Conservation (phyloP, 106 monocot species). For the Dendrobium chrysotoxum region DNA sequence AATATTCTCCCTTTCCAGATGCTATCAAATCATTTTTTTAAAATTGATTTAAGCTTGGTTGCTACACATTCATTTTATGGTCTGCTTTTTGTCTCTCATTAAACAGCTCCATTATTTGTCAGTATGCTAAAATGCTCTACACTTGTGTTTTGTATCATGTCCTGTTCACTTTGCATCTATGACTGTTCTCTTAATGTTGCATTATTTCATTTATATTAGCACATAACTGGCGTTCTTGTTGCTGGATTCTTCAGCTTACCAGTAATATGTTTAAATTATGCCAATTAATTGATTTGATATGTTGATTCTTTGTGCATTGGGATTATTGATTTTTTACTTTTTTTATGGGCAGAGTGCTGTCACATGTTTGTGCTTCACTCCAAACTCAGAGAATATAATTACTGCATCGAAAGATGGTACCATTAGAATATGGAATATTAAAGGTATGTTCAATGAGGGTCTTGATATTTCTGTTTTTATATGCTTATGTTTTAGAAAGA, state of each 20-base stretch:
- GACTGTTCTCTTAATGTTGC: not conserved
- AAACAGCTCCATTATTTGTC: not conserved
- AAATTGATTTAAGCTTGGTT: not conserved
- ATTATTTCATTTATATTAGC: not conserved
- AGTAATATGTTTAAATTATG: not conserved
- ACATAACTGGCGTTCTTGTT: not conserved
- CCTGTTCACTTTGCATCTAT: not conserved
- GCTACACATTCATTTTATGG: not conserved
- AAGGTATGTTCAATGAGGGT: slow-evolving; percentile 51
- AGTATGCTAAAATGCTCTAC: not conserved
- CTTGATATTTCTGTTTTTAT: not conserved
- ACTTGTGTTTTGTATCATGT: not conserved
- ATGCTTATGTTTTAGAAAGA: not conserved
- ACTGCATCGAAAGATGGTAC: slow-evolving; percentile 95
- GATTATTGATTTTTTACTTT: slow-evolving; percentile 4
- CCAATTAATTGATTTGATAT: not conserved
- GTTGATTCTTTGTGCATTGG: not conserved
- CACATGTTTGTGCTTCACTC: slow-evolving; percentile 77
- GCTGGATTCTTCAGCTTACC: not conserved
- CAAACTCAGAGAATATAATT: slow-evolving; percentile 81
- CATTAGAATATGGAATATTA: slow-evolving; percentile 95
- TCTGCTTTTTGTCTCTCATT: not conserved
- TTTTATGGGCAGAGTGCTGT: slow-evolving; percentile 75
- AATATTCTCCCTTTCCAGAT: not conserved
- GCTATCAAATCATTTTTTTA: not conserved